phyloP scores from a whole-genome alignment of 768 basidiomycete genomes.

The Collybiopsis confluens region DNA sequence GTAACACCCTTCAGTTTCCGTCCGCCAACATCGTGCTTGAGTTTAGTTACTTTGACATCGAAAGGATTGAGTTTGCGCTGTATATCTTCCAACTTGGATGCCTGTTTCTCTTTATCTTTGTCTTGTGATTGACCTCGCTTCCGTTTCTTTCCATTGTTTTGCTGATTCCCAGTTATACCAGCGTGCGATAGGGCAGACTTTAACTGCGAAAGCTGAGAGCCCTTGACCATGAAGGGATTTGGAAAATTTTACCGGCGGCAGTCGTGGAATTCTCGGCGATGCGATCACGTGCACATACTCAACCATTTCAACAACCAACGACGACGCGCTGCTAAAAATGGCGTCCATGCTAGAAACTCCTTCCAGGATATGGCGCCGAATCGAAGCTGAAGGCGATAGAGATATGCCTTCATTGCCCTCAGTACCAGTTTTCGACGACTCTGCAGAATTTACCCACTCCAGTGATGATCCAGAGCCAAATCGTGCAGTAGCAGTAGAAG shows the following conservation, averaged over 20 bases:
- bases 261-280: background rate
- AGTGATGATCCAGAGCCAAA: slow-evolving; percentile 10
- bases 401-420: slow-evolving; percentile 85
- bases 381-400: slow-evolving; percentile 67
- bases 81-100: slow-evolving; percentile 78
- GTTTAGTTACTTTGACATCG: slow-evolving; percentile 86
- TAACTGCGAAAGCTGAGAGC: slow-evolving; percentile 88
- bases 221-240: slow-evolving; percentile 55
- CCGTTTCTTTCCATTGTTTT: slow-evolving; percentile 60
- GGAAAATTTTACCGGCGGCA: slow-evolving; percentile 8
- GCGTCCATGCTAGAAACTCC: slow-evolving; percentile 72
- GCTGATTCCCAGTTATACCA: slow-evolving; percentile 60
- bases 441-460: slow-evolving; percentile 31
- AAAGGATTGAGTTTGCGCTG: slow-evolving; percentile 88
- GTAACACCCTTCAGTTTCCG: slow-evolving; percentile 76
- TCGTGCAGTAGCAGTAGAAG: too few relatives aligned
- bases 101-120: slow-evolving; percentile 78
- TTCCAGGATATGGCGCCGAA: slow-evolving; percentile 80
- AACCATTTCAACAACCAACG: background rate
- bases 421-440: slow-evolving; percentile 67
- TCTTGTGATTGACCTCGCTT: slow-evolving; percentile 59
- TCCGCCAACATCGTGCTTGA: slow-evolving; percentile 92
- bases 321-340: slow-evolving; percentile 22
- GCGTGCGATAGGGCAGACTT: slow-evolving; percentile 79
- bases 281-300: background rate